Percentiles rank a stretch among this genome's conserved stretches.
phyloP scores from a whole-genome alignment of 2,329 filamentous ascomycete genomes.

The Dothidotthia symphoricarpi region DNA sequence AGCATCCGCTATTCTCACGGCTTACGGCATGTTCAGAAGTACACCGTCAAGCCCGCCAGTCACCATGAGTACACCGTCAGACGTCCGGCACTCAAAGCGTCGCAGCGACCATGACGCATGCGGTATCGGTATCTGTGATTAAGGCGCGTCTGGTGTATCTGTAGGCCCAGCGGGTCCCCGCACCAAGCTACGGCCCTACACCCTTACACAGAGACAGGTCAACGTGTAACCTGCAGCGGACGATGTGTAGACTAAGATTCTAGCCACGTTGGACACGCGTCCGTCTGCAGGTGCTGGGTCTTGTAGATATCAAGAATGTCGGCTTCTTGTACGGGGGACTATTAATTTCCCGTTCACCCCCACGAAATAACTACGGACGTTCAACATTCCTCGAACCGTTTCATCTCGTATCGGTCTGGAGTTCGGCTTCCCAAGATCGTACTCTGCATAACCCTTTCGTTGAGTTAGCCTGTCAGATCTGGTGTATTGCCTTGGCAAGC shows the following conservation, averaged over 20 bases:
- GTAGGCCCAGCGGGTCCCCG: too few species aligned
- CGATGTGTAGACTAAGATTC: too few species aligned
- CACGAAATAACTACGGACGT: conserved; percentile 7
- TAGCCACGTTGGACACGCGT: too few species aligned
- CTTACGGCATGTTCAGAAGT: conserved; percentile 1
- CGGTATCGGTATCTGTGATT: too few species aligned
- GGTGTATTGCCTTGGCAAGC: too few species aligned
- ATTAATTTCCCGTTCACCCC: conserved; percentile 14
- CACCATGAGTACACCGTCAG: conserved; percentile 7
- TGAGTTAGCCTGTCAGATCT: too few species aligned
- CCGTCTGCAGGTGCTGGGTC: too few species aligned
- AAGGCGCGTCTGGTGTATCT: conserved; percentile 13
- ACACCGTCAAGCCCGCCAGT: conserved; percentile 13
- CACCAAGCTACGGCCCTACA: conserved; percentile 22
- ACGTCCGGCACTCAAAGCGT: conserved; percentile 13
- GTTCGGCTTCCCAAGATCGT: conserved; percentile 4
- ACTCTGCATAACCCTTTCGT: not conserved
- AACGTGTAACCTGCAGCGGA: too few species aligned
- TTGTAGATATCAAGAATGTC: too few species aligned
- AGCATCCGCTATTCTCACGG: conserved; percentile 3
- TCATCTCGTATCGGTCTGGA: conserved; percentile 6
- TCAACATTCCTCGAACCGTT: conserved; percentile 1
- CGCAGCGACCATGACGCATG: conserved; percentile 30
- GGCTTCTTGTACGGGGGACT: not conserved
- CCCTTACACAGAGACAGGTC: too few species aligned